Percentiles rank a stretch among this genome's conserved stretches.
These are phyloP conservation scores for Yarrowia keelungensis DNA, from an alignment of 805 yeast species.

Conservation along the genomic window DNA sequence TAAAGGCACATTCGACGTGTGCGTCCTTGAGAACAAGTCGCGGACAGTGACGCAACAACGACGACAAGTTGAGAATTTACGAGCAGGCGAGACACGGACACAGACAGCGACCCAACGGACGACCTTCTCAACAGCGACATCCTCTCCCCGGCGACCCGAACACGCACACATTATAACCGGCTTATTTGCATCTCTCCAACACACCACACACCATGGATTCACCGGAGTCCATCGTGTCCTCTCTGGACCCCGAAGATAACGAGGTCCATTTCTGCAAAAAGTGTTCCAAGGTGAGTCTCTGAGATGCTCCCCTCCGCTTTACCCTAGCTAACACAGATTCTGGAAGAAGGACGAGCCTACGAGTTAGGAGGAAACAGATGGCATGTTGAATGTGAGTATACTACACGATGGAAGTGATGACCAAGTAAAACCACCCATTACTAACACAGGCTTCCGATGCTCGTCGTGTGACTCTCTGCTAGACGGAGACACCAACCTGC, in stretches of 20 bases:
- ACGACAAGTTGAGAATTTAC: background rate
- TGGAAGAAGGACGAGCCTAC: slow-evolving; percentile 91
- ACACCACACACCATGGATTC: slow-evolving; percentile 20
- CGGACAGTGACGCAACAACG: background rate
- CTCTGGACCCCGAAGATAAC: slow-evolving; percentile 41
- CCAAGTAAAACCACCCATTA: too few species aligned
- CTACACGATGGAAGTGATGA: too few species aligned
- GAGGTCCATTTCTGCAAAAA: slow-evolving; percentile 45
- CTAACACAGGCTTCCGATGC: slow-evolving; percentile 65
- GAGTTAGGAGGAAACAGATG: slow-evolving; percentile 87
- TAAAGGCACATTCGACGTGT: slow-evolving; percentile 24
- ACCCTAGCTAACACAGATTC: slow-evolving; percentile 51
- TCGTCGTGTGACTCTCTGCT: slow-evolving; percentile 78
- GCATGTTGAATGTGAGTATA: slow-evolving; percentile 78
- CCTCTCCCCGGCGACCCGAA: too few species aligned
- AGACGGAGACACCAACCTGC: slow-evolving; percentile 86
- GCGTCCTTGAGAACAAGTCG: slow-evolving; percentile 1
- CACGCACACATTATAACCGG: too few species aligned
- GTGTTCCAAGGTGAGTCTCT: slow-evolving; percentile 44
- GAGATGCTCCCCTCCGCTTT: background rate
- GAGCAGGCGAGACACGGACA: too few species aligned
- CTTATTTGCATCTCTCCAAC: too few species aligned
- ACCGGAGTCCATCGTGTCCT: slow-evolving; percentile 38
- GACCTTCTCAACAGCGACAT: too few species aligned
- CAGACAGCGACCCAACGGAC: too few species aligned